These are phyloP conservation scores for Blastomyces parvus DNA, from an alignment of 2,329 filamentous ascomycete genomes.

Conservation along the genomic window DNA sequence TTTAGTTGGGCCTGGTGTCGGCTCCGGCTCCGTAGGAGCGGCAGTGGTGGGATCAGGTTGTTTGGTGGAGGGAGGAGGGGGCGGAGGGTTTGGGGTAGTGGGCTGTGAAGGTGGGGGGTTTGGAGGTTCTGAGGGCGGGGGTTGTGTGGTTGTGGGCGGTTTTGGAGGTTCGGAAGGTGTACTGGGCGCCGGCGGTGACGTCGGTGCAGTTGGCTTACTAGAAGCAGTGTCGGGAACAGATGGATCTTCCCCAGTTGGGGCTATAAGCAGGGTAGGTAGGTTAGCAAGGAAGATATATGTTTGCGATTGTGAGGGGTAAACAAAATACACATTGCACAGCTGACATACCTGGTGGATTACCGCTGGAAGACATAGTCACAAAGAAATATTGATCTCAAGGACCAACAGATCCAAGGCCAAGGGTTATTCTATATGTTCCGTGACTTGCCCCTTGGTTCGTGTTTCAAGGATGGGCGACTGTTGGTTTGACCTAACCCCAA, in stretches of 20 bases:
- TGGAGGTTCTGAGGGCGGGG: not conserved
- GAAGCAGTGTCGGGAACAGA: not conserved
- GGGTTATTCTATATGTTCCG: too few relatives aligned
- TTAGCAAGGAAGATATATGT: not conserved
- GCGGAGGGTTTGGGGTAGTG: not conserved
- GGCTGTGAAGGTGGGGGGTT: too few relatives aligned
- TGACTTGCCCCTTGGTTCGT: too few relatives aligned
- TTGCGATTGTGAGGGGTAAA: too few relatives aligned
- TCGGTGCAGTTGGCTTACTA: too few relatives aligned
- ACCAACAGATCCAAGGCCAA: too few relatives aligned
- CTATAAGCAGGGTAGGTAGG: not conserved
- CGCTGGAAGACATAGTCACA: not conserved
- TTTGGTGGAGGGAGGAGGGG: not conserved
- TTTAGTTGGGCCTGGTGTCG: conserved; percentile 2
- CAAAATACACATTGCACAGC: not conserved
- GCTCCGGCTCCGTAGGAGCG: conserved; percentile 12
- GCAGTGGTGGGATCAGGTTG: conserved; percentile 10
- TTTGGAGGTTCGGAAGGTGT: not conserved
- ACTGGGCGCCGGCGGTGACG: not conserved
- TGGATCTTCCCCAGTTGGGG: not conserved
- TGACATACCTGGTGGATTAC: not conserved
- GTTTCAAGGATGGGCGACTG: too few relatives aligned
- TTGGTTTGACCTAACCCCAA: too few relatives aligned
- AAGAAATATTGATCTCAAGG: not conserved
- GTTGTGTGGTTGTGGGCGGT: not conserved